Base-by-base conservation (phyloP, 73 alveolate genomes). In the Loxodes magnus region DNA sequence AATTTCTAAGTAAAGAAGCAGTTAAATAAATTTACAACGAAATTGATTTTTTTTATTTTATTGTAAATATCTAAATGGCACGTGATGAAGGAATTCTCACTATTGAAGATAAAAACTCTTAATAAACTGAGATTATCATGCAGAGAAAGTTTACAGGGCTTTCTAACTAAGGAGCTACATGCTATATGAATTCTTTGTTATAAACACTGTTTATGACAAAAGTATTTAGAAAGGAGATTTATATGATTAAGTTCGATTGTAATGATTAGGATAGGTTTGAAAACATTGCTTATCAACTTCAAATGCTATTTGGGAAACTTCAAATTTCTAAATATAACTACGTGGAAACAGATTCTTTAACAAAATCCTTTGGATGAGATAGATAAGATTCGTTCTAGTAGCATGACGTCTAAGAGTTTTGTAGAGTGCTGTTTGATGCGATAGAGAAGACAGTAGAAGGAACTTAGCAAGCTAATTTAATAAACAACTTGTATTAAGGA, bases 341-440 rank as follows among this genome's bases (percentile, higher is more conserved):
- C 44, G 33, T 41, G 0, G 67, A 54, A 41, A 54, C 67, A n/a
- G 39, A 35, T 16, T 56, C 37, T 5, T 38, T 54, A 38, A 79
- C 84, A 15, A 61, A 58, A 34, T 35, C 73, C 19, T 79, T 79
- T 36, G 51, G 60, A 35, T 79, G 93, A 87, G 81, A 67, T 25
- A 16, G 44, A 0, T 12, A 43, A 12, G 69, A 58, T 6, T 48
- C 63, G 15, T 51, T 59, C 29, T 71, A 79, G 36, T 75, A 79
- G 59, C 85, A 79, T 31, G 93, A 79, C 33, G 63, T 67, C 39
- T 77, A 76, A 56, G 90, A 76, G 55, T 77, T 89, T 74, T 89
- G 98, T 60, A 22, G 96, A 42, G 96, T 85, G 35, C 85, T 89
- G 50, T 89, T 89, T 52, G 96, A 89, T 52, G 98, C 98, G 4